Evolutionary conservation across 192 early-diverging fungal species (phyloP), one percentile per base, ranked within the genome.

Genomic region (Haplosporangium gracile): DNA sequence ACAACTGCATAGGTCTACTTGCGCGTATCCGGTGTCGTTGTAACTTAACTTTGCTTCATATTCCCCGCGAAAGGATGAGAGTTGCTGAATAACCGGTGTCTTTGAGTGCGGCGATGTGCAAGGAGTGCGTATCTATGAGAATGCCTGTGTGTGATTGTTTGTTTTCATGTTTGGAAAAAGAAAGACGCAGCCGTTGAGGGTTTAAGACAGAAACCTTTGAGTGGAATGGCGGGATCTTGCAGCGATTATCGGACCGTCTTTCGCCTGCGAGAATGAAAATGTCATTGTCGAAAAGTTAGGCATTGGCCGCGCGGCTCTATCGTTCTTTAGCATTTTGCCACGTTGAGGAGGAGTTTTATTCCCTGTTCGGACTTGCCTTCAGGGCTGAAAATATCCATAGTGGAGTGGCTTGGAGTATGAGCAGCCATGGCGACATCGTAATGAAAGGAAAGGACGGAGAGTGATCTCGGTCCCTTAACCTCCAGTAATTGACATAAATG

Each of bases 401-500:
- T 29, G 15, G 11, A 65, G 55, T 24, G n/a, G 10, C 5, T 13
- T 65, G 32, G 60, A 32, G 26, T 2, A 65, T 32, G 29, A 65
- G 26, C 29, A 65, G 60, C 1, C 60, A 65, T 65, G 60, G 26
- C 26, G 60, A 32, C 60, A 65, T 65, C 11, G n/a, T 13, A 24
- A 57, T 26, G 6, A 29, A 22, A 51, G 49, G 47, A 20, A 20
- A 51, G 55, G 55, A 24, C 2, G 8, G 29, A n/a, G 6, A 60
- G 10, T 11, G 1, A 29, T 3, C 60, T 29, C 32, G 29, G 26
- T 34, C 60, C n/a, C 60, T 15, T 51, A 16, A 13, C 60, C 60
- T 65, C 60, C 60, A 65, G 60, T 32, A 15, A 65, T 32, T 65
- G 60, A 65, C 60, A 65, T 65, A 65, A 65, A 65, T 15, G 60